Conservation (phyloP, 2,329 filamentous ascomycete genomes). For the Lasiodiplodia theobromae region DNA sequence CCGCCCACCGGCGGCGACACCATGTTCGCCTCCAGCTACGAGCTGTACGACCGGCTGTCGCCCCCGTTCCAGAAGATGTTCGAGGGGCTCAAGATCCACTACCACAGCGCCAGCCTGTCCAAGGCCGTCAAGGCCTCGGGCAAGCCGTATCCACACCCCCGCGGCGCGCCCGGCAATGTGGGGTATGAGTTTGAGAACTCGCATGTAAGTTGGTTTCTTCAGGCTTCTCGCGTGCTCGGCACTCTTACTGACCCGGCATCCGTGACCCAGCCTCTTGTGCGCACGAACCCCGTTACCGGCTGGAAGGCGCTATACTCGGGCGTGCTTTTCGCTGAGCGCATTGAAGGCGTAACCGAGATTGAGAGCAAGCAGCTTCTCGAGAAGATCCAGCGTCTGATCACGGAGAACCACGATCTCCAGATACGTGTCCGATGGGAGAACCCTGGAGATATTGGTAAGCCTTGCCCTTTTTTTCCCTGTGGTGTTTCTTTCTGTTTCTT, state of each 20-base stretch:
- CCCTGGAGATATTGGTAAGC: slow-evolving; percentile 52
- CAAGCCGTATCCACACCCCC: slow-evolving; percentile 36
- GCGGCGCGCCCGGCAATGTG: slow-evolving; percentile 31
- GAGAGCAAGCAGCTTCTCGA: slow-evolving; percentile 49
- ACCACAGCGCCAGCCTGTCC: slow-evolving; percentile 37
- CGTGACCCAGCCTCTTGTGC: slow-evolving; percentile 38
- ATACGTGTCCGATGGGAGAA: slow-evolving; percentile 52
- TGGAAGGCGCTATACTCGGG: slow-evolving; percentile 45
- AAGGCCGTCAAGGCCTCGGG: slow-evolving; percentile 38
- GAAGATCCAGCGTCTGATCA: slow-evolving; percentile 47
- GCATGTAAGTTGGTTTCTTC: slow-evolving; percentile 36
- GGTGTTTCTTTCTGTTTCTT: background rate
- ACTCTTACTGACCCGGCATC: too few species aligned
- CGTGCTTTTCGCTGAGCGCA: slow-evolving; percentile 45
- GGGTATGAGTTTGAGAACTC: slow-evolving; percentile 33
- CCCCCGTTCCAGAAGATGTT: slow-evolving; percentile 30
- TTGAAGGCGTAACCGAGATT: slow-evolving; percentile 46
- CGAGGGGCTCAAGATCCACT: slow-evolving; percentile 37
- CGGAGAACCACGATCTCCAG: slow-evolving; percentile 50
- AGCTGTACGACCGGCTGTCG: slow-evolving; percentile 38
- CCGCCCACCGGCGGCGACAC: slow-evolving; percentile 48
- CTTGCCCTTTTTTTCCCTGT: slow-evolving; percentile 29
- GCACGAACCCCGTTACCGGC: slow-evolving; percentile 43
- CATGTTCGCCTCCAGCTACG: slow-evolving; percentile 53
- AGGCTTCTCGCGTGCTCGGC: slow-evolving; percentile 32